Conservation (phyloP, 495 filamentous ascomycete genomes). For the Xeromyces bisporus region DNA sequence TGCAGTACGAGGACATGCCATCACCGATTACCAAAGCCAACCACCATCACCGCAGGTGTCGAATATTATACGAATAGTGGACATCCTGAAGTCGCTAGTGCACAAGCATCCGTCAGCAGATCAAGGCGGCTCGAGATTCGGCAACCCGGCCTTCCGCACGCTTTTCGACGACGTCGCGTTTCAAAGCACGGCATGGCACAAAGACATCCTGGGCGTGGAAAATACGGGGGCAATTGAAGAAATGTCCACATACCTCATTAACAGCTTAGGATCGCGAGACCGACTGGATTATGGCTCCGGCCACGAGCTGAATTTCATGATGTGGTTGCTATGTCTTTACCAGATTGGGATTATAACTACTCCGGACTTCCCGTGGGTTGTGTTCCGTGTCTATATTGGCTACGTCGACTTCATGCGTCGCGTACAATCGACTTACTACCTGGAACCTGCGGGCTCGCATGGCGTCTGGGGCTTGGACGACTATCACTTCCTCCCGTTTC, state of each 20-base stretch:
- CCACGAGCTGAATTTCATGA: slow-evolving; percentile 89
- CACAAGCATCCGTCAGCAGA: slow-evolving; percentile 59
- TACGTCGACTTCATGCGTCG: slow-evolving; percentile 70
- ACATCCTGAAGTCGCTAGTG: slow-evolving; percentile 44
- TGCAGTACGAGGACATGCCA: slow-evolving; percentile 56
- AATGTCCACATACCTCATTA: slow-evolving; percentile 58
- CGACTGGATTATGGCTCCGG: slow-evolving; percentile 97
- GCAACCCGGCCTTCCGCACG: slow-evolving; percentile 75
- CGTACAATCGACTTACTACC: slow-evolving; percentile 78
- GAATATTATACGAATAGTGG: slow-evolving; percentile 53
- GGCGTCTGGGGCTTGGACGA: slow-evolving; percentile 96
- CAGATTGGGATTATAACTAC: slow-evolving; percentile 50
- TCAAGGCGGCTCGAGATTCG: slow-evolving; percentile 76
- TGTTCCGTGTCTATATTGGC: slow-evolving; percentile 59
- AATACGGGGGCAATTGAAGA: slow-evolving; percentile 44
- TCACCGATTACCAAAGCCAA: slow-evolving; percentile 42
- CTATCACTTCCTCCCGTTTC: slow-evolving; percentile 91
- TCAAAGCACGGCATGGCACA: slow-evolving; percentile 25
- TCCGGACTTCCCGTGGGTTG: slow-evolving; percentile 51
- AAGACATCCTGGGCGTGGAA: slow-evolving; percentile 32
- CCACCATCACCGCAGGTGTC: slow-evolving; percentile 38
- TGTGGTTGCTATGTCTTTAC: slow-evolving; percentile 83
- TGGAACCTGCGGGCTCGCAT: slow-evolving; percentile 90
- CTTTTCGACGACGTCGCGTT: slow-evolving; percentile 60
- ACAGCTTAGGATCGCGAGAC: slow-evolving; percentile 68